Percentiles rank a stretch among this genome's conserved stretches.
Evolutionary conservation across 805 yeast genomes (phyloP).

Genomic region (Candida verbasci): DNA sequence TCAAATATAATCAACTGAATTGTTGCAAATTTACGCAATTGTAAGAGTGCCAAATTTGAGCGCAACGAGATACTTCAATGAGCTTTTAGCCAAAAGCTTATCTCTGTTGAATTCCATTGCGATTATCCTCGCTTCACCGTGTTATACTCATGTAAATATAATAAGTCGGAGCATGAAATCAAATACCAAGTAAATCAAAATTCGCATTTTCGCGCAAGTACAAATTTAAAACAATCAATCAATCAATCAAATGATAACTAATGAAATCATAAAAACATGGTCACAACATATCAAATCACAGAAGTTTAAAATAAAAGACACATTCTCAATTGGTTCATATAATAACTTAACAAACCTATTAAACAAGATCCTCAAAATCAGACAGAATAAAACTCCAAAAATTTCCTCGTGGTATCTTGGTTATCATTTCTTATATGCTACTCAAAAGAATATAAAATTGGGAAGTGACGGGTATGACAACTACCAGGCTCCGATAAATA

Average conservation of each 20-base stretch:
- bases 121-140: no score
- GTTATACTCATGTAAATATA: no score
- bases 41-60: no score
- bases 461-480: constrained; percentile 78
- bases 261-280: constrained; percentile 15
- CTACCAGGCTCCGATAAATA: constrained; percentile 59
- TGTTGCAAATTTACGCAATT: no score
- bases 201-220: no score
- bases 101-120: no score
- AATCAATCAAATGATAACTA: constrained; percentile 2
- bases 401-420: constrained; percentile 31
- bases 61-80: no score
- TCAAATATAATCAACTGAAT: no score
- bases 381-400: neutral
- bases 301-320: constrained; percentile 18
- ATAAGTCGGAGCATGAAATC: no score
- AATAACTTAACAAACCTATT: constrained; percentile 15
- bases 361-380: constrained; percentile 9
- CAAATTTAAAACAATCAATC: no score
- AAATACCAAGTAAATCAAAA: no score
- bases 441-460: constrained; percentile 47
- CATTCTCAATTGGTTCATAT: constrained; percentile 16
- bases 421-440: constrained; percentile 63
- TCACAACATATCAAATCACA: constrained; percentile 12
- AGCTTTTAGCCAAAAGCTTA: no score